Evolutionary conservation across 495 filamentous ascomycete genomes (phyloP).

Genomic region (Talaromyces stipitatus): DNA sequence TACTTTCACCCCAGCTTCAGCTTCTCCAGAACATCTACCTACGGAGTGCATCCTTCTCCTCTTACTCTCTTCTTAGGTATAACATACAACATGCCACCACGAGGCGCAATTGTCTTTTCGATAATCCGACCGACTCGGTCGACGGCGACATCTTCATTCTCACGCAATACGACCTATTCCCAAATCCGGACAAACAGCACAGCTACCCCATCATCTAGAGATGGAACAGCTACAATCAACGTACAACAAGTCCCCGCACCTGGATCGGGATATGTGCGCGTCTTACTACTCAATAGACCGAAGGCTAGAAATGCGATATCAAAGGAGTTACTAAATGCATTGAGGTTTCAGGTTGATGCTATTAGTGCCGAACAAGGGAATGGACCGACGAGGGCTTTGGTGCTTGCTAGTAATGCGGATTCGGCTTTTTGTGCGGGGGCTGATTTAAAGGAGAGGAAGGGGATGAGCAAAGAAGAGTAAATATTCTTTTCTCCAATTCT

Average conservation of each 20-base stretch:
- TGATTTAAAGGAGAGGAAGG: constrained; percentile 80
- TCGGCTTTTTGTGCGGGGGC: constrained; percentile 88
- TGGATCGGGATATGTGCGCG: constrained; percentile 72
- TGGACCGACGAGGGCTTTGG: constrained; percentile 63
- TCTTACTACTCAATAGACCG: constrained; percentile 82
- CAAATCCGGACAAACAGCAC: constrained; percentile 11
- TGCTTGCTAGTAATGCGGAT: constrained; percentile 72
- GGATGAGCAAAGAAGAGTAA: constrained; percentile 64
- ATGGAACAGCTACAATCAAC: constrained; percentile 48
- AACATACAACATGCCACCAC: not conserved
- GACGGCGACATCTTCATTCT: not conserved
- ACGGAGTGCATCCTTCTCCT: too few relatives aligned
- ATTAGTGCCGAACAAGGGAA: constrained; percentile 60
- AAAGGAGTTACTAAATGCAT: constrained; percentile 57
- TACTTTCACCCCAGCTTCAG: constrained; percentile 11
- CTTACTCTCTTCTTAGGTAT: not conserved
- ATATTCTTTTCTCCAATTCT: constrained; percentile 5
- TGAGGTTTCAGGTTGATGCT: constrained; percentile 59
- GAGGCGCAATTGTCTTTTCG: not conserved
- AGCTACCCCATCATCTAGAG: constrained; percentile 13
- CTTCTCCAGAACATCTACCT: constrained; percentile 12
- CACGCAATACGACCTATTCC: constrained; percentile 1
- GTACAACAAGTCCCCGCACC: constrained; percentile 68
- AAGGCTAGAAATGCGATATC: constrained; percentile 86
- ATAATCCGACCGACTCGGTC: not conserved